These are phyloP conservation scores for Exophiala bonariae DNA, from an alignment of 2,329 filamentous ascomycete genomes.

Conservation along the genomic window DNA sequence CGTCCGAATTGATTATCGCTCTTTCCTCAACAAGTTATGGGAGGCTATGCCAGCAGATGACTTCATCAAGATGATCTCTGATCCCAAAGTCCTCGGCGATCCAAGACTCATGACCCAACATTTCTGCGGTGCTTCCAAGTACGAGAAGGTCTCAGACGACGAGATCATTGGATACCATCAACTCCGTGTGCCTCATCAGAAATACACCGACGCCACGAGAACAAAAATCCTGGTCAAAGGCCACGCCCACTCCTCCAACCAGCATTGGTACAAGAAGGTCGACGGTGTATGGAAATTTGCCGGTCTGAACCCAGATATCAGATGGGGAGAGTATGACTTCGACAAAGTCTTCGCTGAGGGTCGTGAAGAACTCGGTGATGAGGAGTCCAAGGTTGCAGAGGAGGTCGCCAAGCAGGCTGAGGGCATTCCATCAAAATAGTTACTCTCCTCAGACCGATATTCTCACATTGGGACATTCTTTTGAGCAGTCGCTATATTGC, in stretches of 20 bases:
- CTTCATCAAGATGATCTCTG: conserved; percentile 62
- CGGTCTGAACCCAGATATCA: conserved; percentile 30
- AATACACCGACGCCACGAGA: conserved; percentile 55
- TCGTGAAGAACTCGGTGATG: conserved; percentile 25
- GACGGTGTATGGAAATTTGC: conserved; percentile 34
- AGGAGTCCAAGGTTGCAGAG: conserved; percentile 20
- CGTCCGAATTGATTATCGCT: conserved; percentile 70
- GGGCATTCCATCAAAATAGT: conserved; percentile 22
- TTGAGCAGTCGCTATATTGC: too few relatives aligned
- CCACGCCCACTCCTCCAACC: conserved; percentile 50
- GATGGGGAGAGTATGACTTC: conserved; percentile 32
- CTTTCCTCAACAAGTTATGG: conserved; percentile 62
- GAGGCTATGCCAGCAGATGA: conserved; percentile 61
- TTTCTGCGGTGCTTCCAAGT: conserved; percentile 48
- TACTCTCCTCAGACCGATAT: too few relatives aligned
- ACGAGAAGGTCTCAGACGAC: conserved; percentile 27
- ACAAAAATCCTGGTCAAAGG: conserved; percentile 57
- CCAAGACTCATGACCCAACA: conserved; percentile 65
- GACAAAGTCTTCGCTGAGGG: conserved; percentile 29
- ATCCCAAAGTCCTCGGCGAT: conserved; percentile 59
- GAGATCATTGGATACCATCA: conserved; percentile 32
- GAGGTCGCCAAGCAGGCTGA: conserved; percentile 24
- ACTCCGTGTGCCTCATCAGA: conserved; percentile 59
- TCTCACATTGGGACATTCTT: too few relatives aligned
- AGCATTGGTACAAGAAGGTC: conserved; percentile 32